Conservation (phyloP, 2,329 filamentous ascomycete species). For the Trichoderma sp. region DNA sequence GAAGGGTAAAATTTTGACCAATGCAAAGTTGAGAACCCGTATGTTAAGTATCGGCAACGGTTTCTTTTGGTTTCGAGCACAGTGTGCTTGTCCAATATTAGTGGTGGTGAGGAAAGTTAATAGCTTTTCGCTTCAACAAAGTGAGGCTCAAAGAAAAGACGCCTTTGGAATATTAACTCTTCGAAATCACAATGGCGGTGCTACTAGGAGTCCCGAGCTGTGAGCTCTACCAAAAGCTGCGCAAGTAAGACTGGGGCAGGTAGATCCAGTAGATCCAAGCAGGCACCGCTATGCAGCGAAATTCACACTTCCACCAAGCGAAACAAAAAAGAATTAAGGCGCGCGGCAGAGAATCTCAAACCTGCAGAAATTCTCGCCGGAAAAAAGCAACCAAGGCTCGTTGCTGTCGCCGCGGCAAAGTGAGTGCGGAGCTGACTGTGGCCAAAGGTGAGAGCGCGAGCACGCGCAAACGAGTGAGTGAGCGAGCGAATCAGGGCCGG, state of each 20-base stretch:
- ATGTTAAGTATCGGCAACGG: not conserved
- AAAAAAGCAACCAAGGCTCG: not conserved
- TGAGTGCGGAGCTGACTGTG: not conserved
- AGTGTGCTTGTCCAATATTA: not conserved
- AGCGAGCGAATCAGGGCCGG: constrained; percentile 1
- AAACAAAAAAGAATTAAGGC: not conserved
- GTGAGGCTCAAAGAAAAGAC: not conserved
- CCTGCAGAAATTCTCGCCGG: not conserved
- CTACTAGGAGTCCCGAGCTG: not conserved
- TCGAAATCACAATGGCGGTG: not conserved
- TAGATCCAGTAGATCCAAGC: not conserved
- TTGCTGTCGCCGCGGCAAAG: not conserved
- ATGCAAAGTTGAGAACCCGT: not conserved
- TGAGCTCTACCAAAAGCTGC: not conserved
- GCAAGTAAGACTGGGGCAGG: not conserved
- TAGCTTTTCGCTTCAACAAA: not conserved
- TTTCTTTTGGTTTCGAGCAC: not conserved
- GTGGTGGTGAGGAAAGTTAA: not conserved
- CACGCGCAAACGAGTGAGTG: constrained; percentile 14
- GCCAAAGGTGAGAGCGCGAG: not conserved
- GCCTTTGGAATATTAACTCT: not conserved
- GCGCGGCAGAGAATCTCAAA: not conserved
- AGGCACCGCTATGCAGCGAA: not conserved
- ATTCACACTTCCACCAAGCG: not conserved
- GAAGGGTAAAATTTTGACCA: not conserved